Base-by-base conservation (phyloP, 1,139 yeast genomes). In the Candida glucosophila region DNA sequence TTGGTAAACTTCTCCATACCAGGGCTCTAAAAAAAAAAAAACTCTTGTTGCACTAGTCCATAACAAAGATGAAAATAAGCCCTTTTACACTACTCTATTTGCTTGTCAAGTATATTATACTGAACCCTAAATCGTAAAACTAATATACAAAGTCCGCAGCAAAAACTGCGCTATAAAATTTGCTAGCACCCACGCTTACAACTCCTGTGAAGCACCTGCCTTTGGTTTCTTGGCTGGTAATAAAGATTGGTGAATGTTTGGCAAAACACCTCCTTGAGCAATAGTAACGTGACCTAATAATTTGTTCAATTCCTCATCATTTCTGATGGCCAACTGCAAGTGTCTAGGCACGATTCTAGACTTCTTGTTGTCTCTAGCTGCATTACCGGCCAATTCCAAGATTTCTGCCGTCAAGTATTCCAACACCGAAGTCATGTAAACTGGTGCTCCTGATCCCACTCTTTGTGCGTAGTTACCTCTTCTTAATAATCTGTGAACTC, bases 231-330 rank as follows among this genome's bases (percentile, higher is more conserved):
- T 88, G 77, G 86, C 77, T 67, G 96, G 96, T 64, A 86, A 77
- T 65, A 88, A 77, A 72, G 81, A 80, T 66, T 80, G 88, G 69
- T 88, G 95, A 58, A 79, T 80, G 81, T 88, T 86, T 73, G 95
- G 95, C 61, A 85, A 73, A 45, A 85, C 95, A 80, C 95, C 95
- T 80, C 95, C 95, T 70, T 83, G 94, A 47, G 95, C 94, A 52
- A 83, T 85, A 43, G 93, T 81, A 48, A 83, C 94, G 58, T 81
- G 86, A 56, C 98, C 97, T 48, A 83, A 72, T 52, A 63, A 63
- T 52, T 64, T 63, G 59, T 62, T 65, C 49, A 65, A 58, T 49
- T 62, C 71, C 50, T 60, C 70, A 60, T 64, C 71, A 47, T 62
- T 62, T 65, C 71, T 64, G 58, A 58, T 64, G 55, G 71, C 71